Base-by-base conservation (phyloP, 2,329 filamentous ascomycete genomes). In the Colletotrichum plurivorum region DNA sequence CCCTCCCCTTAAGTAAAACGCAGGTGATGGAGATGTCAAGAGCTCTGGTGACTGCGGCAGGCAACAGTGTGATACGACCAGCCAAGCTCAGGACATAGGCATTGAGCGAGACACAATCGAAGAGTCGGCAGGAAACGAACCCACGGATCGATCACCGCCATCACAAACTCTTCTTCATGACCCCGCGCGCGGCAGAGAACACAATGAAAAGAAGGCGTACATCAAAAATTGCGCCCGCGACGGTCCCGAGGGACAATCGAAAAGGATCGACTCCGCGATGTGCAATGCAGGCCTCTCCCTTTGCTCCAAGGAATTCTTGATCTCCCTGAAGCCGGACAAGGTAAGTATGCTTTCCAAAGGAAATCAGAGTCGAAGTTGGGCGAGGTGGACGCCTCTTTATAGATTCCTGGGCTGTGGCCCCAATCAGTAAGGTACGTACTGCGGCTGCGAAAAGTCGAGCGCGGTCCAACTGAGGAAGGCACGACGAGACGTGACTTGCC, bases 271-370 rank as follows among this genome's bases (percentile, higher is more conserved):
- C 69, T 55, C 69, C 64, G 59, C 59, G 83, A 76, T 84, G 84
- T 86, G 83, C 84, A 84, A 85, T 86, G 84, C 83, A 86, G 84
- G 82, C 79, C 78, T 79, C 76, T 81, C 79, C 73, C 74, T 76
- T 80, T 84, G 79, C 77, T 73, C 73, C 65, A 74, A 74, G 75
- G 78, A 72, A 75, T 81, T 82, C 81, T 72, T 85, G 84, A 86
- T 77, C 83, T 75, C 76, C 77, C 76, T 71, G 72, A 70, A 74
- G 76, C 79, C 77, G 76, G 78, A 79, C 78, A 85, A 86, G 83
- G 82, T 85, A 85, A 85, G 84, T 85, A 85, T 86, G 81, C 82
- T 36, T 52, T 54, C 16, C 4, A 51, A 54, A 59, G 46, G 18
- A 0, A 5, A n/a, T 22, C 5, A 20, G 4, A 13, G 31, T 8